phyloP scores from a whole-genome alignment of 306 rosid species.

The Luffa aegyptiaca region DNA sequence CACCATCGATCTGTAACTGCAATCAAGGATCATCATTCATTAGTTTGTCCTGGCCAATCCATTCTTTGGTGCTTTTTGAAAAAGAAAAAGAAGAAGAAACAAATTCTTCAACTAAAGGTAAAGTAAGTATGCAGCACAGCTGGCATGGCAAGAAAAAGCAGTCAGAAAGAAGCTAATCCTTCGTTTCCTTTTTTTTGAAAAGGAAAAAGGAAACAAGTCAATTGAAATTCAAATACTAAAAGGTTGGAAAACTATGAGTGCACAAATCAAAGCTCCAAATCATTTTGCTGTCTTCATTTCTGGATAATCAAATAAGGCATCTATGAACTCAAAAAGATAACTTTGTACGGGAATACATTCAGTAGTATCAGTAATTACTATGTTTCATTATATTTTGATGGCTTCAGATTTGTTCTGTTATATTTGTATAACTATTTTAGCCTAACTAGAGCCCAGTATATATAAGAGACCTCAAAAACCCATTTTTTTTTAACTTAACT shows the following conservation, averaged over 20 bases:
- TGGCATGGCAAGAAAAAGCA: conserved; percentile 1
- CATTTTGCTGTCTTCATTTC: neutral
- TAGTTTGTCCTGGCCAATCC: neutral
- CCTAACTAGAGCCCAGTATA: neutral
- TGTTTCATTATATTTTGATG: no score
- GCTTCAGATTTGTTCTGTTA: neutral
- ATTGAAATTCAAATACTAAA: neutral
- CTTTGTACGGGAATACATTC: neutral
- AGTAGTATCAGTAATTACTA: neutral
- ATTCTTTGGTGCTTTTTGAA: neutral
- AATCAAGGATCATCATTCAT: neutral
- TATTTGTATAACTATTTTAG: neutral
- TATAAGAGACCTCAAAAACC: neutral
- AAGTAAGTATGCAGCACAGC: neutral
- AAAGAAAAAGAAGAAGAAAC: neutral
- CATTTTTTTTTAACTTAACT: neutral
- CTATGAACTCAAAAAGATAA: neutral
- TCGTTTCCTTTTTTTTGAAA: neutral
- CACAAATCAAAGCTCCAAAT: neutral
- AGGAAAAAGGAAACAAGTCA: neutral
- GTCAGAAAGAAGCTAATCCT: neutral
- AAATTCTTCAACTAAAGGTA: neutral
- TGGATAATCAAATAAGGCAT: neutral
- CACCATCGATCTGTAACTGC: conserved; percentile 1
- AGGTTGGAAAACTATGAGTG: neutral